Percentiles rank a stretch among this genome's conserved stretches.
These are phyloP conservation scores for Fusarium albosuccineum DNA, from an alignment of 2,329 filamentous ascomycete genomes.

Conservation along the genomic window DNA sequence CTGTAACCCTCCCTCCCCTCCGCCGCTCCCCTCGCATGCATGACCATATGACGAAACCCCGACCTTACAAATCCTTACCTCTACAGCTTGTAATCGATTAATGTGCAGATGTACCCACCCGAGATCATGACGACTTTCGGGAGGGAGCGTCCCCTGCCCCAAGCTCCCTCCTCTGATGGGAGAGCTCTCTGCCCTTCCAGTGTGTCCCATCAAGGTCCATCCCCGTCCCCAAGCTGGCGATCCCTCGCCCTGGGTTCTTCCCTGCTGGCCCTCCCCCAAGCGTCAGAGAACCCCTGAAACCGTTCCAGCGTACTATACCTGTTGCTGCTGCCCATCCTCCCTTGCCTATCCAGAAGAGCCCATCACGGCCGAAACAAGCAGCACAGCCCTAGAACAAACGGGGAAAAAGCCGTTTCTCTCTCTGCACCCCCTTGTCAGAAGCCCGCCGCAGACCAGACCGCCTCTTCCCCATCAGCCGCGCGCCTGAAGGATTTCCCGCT, in stretches of 20 bases:
- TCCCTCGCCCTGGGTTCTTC: constrained; percentile 27
- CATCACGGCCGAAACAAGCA: not conserved
- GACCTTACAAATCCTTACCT: too few species aligned
- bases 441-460: constrained; percentile 21
- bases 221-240: constrained; percentile 28
- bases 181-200: not conserved
- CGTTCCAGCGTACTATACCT: too few species aligned
- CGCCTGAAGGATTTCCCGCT: constrained; percentile 12
- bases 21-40: not conserved
- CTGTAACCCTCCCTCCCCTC: not conserved
- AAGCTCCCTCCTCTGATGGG: not conserved
- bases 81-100: too few species aligned
- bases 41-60: not conserved
- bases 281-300: not conserved
- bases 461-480: constrained; percentile 14
- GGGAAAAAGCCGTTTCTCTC: not conserved
- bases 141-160: constrained; percentile 3
- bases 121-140: not conserved
- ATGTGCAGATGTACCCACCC: not conserved
- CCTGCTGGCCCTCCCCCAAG: constrained; percentile 27
- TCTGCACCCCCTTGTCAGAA: not conserved
- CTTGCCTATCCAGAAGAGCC: too few species aligned
- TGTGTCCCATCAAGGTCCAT: not conserved
- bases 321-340: too few species aligned
- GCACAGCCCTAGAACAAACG: not conserved